phyloP scores from a whole-genome alignment of 352 stramenopile species.

The Phytophthora hibernalis region DNA sequence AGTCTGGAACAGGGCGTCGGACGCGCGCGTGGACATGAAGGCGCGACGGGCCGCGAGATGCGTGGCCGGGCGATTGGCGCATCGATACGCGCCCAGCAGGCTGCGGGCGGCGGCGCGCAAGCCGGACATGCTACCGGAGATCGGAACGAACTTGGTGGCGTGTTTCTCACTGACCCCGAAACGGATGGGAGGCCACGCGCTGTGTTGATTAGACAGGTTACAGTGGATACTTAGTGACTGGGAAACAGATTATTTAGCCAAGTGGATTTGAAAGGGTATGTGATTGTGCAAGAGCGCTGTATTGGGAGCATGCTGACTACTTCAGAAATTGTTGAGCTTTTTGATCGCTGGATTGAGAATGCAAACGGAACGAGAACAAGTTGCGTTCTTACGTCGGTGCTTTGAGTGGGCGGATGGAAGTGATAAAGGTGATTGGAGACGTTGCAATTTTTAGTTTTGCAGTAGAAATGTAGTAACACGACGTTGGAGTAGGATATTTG shows the following conservation, averaged over 20 bases:
- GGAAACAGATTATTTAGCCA: not conserved
- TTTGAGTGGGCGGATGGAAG: slow-evolving; percentile 55
- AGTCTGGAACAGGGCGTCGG: slow-evolving; percentile 68
- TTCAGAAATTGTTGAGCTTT: no score
- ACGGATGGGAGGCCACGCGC: slow-evolving; percentile 32
- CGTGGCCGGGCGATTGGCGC: slow-evolving; percentile 7
- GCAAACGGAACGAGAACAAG: slow-evolving; percentile 23
- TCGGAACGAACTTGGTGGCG: not conserved
- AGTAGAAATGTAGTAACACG: not conserved
- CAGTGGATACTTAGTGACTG: not conserved
- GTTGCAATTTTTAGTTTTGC: not conserved
- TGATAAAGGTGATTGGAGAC: slow-evolving; percentile 27
- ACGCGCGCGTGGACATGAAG: slow-evolving; percentile 74
- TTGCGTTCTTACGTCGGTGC: slow-evolving; percentile 47
- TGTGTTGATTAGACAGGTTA: not conserved
- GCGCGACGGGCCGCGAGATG: slow-evolving; percentile 40
- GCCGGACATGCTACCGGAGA: slow-evolving; percentile 31
- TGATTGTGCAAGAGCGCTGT: not conserved
- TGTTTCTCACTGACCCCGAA: slow-evolving; percentile 28
- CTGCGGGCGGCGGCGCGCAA: slow-evolving; percentile 38
- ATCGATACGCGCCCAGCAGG: slow-evolving; percentile 18
- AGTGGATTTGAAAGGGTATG: not conserved
- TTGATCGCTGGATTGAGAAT: slow-evolving; percentile 20
- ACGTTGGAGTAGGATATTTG: slow-evolving; percentile 46
- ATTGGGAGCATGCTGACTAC: not conserved